Evolutionary conservation across 352 stramenopile genomes (phyloP), one percentile per base, ranked within the genome.

Genomic region (Globisporangium acanthophoron): DNA sequence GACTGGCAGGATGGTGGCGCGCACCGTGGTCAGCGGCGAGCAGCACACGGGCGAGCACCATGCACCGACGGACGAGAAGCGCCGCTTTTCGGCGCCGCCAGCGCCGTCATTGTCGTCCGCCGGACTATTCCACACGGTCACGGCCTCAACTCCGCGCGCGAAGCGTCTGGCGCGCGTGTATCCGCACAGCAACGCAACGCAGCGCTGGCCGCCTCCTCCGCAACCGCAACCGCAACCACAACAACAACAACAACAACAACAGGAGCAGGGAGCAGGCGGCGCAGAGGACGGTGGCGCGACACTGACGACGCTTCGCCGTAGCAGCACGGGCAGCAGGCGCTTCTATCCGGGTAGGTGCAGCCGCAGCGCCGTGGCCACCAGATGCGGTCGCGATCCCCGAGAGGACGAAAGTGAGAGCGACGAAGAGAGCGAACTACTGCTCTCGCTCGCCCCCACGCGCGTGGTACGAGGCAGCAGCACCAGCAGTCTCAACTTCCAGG

Each of bases 61-160:
- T 29, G 15, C 24, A 43, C 9, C 35, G 8, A 39, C n/a, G 13
- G 16, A 18, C 29, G 3, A 12, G 33, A 44, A 45, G n/a, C 46
- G 47, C 33, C 20, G 18, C 16, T 24, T 24, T 12, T 41, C 35
- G 35, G 35, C 35, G n/a, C 39, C 12, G 20, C 54, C 21, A 43
- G 24, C 13, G 46, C 24, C 13, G 46, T 20, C 21, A 31, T 6
- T 8, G 8, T 24, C 18, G 21, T 54, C 48, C 15, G 20, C 16
- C 5, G 41, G 69, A 33, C 69, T 75, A 33, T 80, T 70, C 51
- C 75, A 87, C 60, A 85, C 78, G 0, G 74, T 88, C 20, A 80
- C 76, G 21, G 68, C 78, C 13, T 78, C 77, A 3, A 86, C 74
- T 13, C 74, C 77, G 20, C 78, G 71, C 49, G 69, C 69, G 5